phyloP scores from a whole-genome alignment of 345 rosid species.

The Acer campestre region DNA sequence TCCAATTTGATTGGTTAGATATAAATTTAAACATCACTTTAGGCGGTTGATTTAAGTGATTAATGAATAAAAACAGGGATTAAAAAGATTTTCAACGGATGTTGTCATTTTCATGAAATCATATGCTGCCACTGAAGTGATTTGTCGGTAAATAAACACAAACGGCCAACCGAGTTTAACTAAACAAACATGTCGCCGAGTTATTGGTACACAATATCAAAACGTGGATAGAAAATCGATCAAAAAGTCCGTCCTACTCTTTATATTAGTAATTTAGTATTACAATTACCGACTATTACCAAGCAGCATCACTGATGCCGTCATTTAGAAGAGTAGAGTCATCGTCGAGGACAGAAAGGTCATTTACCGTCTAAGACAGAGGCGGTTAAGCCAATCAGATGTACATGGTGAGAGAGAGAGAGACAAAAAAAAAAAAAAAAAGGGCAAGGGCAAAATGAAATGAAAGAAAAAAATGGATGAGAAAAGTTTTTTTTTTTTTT shows the following conservation, averaged over 20 bases:
- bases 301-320: not conserved
- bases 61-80: not conserved
- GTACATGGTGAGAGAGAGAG: not conserved
- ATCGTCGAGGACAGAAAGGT: conserved; percentile 14
- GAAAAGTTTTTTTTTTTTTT: not conserved
- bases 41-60: no score
- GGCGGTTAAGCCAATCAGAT: conserved; percentile 4
- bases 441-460: not conserved
- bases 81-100: not conserved
- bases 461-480: not conserved
- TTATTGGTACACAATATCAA: not conserved
- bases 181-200: not conserved
- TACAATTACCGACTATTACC: no score
- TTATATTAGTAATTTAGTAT: no score
- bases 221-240: no score
- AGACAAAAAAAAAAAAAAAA: not conserved
- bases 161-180: not conserved
- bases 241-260: no score
- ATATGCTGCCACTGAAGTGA: not conserved
- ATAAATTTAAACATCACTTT: not conserved
- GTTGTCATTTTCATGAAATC: not conserved
- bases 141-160: not conserved
- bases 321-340: not conserved
- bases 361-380: not conserved
- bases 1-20: not conserved